Evolutionary conservation across 805 yeast species (phyloP).

Genomic region (Candida methanosorbosa): DNA sequence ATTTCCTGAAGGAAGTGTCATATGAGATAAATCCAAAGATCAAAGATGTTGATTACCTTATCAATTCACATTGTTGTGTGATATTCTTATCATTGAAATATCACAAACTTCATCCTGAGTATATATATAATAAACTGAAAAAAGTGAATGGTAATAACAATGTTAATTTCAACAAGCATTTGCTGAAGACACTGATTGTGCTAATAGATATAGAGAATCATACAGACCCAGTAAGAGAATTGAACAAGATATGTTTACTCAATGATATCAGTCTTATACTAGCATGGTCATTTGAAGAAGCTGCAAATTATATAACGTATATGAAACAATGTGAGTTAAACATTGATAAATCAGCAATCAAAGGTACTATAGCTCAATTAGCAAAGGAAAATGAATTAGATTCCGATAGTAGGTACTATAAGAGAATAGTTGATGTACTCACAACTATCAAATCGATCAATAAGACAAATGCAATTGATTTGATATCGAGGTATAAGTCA

Average conservation of each 20-base stretch:
- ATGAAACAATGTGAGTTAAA: slow-evolving; percentile 25
- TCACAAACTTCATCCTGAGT: slow-evolving; percentile 71
- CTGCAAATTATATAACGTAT: slow-evolving; percentile 32
- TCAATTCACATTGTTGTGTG: slow-evolving; percentile 46
- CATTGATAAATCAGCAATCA: slow-evolving; percentile 25
- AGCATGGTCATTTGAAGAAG: slow-evolving; percentile 49
- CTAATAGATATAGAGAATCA: slow-evolving; percentile 57
- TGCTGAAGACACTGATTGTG: background rate
- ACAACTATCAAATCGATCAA: slow-evolving; percentile 39
- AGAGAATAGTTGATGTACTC: slow-evolving; percentile 34
- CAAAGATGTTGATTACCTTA: slow-evolving; percentile 54
- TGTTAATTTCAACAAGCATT: slow-evolving; percentile 12
- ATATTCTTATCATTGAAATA: slow-evolving; percentile 62
- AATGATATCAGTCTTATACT: slow-evolving; percentile 40
- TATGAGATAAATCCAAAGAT: slow-evolving; percentile 44
- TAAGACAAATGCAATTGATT: slow-evolving; percentile 44
- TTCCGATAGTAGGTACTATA: slow-evolving; percentile 30
- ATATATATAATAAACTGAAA: slow-evolving; percentile 50
- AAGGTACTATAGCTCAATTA: slow-evolving; percentile 25
- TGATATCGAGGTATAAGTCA: slow-evolving; percentile 39
- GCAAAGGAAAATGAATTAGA: slow-evolving; percentile 17
- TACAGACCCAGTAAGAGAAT: slow-evolving; percentile 36
- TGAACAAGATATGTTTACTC: slow-evolving; percentile 39
- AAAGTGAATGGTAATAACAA: slow-evolving; percentile 16
- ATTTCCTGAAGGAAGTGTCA: slow-evolving; percentile 40